Percentiles rank a stretch among this genome's conserved stretches.
Conservation (phyloP, 164 flowering plant genomes). For the Nelumbo lutea region DNA sequence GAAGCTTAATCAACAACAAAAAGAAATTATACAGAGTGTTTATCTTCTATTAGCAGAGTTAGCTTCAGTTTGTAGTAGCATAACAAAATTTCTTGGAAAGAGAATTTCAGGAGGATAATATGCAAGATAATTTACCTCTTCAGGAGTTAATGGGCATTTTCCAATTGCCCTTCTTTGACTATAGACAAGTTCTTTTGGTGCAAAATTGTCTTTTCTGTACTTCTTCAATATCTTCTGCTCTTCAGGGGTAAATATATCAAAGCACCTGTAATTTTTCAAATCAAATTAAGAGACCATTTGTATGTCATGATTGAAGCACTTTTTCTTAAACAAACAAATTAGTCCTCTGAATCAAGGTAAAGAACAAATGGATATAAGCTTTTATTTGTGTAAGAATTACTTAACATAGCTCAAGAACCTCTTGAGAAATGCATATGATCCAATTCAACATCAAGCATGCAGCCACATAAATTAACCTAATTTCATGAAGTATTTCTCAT, state of each 20-base stretch:
- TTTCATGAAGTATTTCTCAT: too few species aligned
- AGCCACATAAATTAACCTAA: too few species aligned
- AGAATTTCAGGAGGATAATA: constrained; percentile 4
- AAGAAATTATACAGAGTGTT: too few species aligned
- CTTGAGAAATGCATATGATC: too few species aligned
- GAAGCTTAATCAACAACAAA: too few species aligned
- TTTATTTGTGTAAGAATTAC: constrained; percentile 3
- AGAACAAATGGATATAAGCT: too few species aligned
- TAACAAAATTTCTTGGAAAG: background rate
- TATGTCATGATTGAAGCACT: too few species aligned
- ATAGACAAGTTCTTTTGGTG: constrained; percentile 59
- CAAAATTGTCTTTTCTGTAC: constrained; percentile 82
- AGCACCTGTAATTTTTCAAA: constrained; percentile 53
- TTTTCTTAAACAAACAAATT: too few species aligned
- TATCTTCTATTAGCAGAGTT: too few species aligned
- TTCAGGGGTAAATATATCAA: constrained; percentile 73
- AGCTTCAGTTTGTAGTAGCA: too few species aligned
- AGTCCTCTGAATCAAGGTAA: too few species aligned
- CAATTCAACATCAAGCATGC: background rate
- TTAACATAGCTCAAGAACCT: too few species aligned
- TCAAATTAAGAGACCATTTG: constrained; percentile 1
- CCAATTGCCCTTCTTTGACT: constrained; percentile 90
- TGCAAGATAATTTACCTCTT: constrained; percentile 65
- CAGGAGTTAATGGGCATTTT: constrained; percentile 97
- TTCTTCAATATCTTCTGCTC: constrained; percentile 66